Conservation (phyloP, 169 alveolate species). For the Haemoproteus tartakovskyi region DNA sequence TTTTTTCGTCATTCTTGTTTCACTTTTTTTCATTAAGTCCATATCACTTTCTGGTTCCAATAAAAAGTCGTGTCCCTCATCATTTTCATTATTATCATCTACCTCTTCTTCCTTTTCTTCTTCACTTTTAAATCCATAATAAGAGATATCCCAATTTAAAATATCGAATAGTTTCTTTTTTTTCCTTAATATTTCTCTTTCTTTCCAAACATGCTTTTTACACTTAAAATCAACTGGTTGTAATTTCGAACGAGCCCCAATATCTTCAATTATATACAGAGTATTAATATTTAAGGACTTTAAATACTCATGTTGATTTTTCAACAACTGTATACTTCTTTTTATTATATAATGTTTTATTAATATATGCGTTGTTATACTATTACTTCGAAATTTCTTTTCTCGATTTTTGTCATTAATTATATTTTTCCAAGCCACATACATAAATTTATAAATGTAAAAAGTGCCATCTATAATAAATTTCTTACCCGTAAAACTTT, state of each 20-base stretch:
- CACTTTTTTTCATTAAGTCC: too few relatives aligned
- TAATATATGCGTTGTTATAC: conserved; percentile 29
- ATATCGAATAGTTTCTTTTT: conserved; percentile 53
- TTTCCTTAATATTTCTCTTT: conserved; percentile 36
- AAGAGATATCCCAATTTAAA: conserved; percentile 20
- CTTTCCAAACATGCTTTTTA: conserved; percentile 65
- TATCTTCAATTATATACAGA: conserved; percentile 59
- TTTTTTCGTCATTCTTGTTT: too few relatives aligned
- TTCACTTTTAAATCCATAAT: background rate
- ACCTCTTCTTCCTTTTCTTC: too few relatives aligned
- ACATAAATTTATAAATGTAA: conserved; percentile 56
- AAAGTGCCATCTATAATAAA: conserved; percentile 62
- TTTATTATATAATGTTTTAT: conserved; percentile 51
- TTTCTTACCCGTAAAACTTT: conserved; percentile 47
- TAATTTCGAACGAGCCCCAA: conserved; percentile 60
- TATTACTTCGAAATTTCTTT: conserved; percentile 19
- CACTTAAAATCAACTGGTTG: conserved; percentile 59
- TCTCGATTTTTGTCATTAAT: conserved; percentile 53
- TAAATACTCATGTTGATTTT: conserved; percentile 56
- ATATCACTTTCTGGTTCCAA: too few relatives aligned
- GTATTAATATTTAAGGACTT: conserved; percentile 55
- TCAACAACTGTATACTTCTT: conserved; percentile 43
- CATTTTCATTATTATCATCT: too few relatives aligned
- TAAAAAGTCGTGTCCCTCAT: too few relatives aligned
- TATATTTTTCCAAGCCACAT: conserved; percentile 64